Evolutionary conservation across 768 basidiomycete species (phyloP).

Genomic region (Dacryopinax spathularia): DNA sequence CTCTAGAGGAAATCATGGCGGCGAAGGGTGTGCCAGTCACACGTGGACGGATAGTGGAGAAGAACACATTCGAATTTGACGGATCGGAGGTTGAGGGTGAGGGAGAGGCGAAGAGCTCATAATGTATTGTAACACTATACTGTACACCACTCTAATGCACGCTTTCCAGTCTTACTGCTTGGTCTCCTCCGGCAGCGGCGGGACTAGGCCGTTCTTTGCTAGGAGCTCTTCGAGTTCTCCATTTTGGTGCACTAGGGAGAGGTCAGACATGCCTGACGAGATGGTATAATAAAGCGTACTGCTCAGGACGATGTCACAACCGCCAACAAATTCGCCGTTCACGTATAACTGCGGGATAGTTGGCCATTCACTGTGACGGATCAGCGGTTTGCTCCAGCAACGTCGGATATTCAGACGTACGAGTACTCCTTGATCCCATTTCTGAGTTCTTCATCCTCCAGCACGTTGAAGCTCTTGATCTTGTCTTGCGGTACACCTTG

Average conservation of each 20-base stretch:
- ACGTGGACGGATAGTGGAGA: background rate
- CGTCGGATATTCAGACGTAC: slow-evolving; percentile 39
- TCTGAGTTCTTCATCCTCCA: slow-evolving; percentile 73
- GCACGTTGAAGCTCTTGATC: slow-evolving; percentile 77
- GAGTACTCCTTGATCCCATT: slow-evolving; percentile 89
- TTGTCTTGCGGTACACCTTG: slow-evolving; percentile 70
- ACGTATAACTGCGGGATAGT: slow-evolving; percentile 94
- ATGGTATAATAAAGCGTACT: slow-evolving; percentile 38
- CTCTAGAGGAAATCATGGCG: background rate
- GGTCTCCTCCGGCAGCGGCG: slow-evolving; percentile 27
- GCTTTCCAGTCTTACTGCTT: background rate
- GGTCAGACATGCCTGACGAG: slow-evolving; percentile 2
- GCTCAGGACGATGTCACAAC: slow-evolving; percentile 83
- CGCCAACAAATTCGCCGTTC: slow-evolving; percentile 89
- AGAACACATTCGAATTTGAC: background rate
- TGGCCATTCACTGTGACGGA: slow-evolving; percentile 70
- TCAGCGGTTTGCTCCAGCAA: background rate
- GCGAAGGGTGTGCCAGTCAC: background rate
- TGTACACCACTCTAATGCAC: too few relatives aligned
- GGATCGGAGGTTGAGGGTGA: background rate
- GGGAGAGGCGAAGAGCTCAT: slow-evolving; percentile 9
- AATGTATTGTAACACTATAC: background rate
- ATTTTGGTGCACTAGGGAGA: slow-evolving; percentile 73
- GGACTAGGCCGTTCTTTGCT: slow-evolving; percentile 54
- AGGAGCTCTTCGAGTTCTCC: slow-evolving; percentile 82